Evolutionary conservation across 2,329 filamentous ascomycete species (phyloP), one percentile per base, ranked within the genome.

Genomic region (Epichloe amarillans): DNA sequence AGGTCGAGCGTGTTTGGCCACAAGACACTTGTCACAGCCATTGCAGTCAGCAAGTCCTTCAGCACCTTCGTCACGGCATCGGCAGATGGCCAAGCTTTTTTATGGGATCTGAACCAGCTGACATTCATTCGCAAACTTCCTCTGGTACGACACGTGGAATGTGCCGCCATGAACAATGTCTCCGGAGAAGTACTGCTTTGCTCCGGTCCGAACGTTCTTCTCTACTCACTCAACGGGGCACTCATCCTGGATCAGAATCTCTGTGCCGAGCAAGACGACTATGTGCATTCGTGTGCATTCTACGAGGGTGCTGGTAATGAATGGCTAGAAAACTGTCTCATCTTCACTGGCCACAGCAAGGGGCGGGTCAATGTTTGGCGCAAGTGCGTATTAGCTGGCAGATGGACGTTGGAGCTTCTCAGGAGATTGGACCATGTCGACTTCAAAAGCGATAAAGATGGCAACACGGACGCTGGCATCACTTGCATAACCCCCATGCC

Each of bases 91-190:
- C 82, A 87, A 39, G 82, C 90, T 82, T 95, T 60, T 60, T 73
- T 97, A 3, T 98, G 93, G 93, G 93, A 97, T 64, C 75, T 98
- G 4, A 98, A 97, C 65, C 81, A 88, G 15, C 79, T 89, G 12
- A 86, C 88, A 49, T 95, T 95, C 60, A 83, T 97, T 5, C 80
- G 88, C 43, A 84, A 82, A 65, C 72, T 91, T 21, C 81, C 81
- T 0, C 65, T 74, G 15, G 72, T 73, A 3, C 74, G 78, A 4
- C 67, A 73, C 0, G 71, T 79, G 2, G 80, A 94, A 67, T 91
- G 86, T 57, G 88, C 88, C 0, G 76, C 78, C 11, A 89, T 98
- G 66, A 95, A 95, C 62, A 90, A 95, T 61, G 82, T 91, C 1
- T 89, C 86, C 0, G 93, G 93, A 11, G 88, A 95, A 60, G 88